Evolutionary conservation across 2,329 filamentous ascomycete genomes (phyloP).

Genomic region (Celoporthe dispersa): DNA sequence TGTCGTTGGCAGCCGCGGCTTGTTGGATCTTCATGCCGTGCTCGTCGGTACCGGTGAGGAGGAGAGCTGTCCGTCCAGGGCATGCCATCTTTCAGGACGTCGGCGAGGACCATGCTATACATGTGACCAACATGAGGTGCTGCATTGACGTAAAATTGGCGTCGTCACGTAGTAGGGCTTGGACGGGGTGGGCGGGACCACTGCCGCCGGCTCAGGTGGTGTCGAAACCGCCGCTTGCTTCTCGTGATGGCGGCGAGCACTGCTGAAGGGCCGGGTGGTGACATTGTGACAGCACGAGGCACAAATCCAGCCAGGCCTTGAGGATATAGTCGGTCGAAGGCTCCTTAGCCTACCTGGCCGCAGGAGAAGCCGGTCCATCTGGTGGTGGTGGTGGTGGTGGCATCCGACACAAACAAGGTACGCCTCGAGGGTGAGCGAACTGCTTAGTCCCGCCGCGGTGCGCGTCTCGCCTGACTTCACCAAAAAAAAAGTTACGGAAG

Average conservation of each 20-base stretch:
- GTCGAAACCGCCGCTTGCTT: not conserved
- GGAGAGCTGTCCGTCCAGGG: constrained; percentile 72
- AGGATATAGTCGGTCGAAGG: constrained; percentile 16
- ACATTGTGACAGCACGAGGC: constrained; percentile 26
- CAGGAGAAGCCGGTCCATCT: constrained; percentile 27
- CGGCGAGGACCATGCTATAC: constrained; percentile 88
- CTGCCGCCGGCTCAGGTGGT: constrained; percentile 5
- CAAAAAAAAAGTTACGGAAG: constrained; percentile 7
- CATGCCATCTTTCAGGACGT: constrained; percentile 93
- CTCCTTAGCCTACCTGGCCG: constrained; percentile 24
- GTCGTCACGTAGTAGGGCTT: constrained; percentile 97
- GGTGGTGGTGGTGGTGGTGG: constrained; percentile 12
- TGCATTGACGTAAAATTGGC: constrained; percentile 99
- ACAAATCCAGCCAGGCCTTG: constrained; percentile 21
- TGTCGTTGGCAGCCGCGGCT: constrained; percentile 72
- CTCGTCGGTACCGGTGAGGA: constrained; percentile 94
- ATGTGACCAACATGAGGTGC: constrained; percentile 94
- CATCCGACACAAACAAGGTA: not conserved
- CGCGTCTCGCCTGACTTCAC: not conserved
- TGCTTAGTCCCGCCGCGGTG: not conserved
- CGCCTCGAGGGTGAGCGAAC: not conserved
- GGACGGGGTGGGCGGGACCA: constrained; percentile 43
- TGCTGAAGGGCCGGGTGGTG: constrained; percentile 6
- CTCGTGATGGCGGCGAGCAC: constrained; percentile 16
- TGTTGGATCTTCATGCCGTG: constrained; percentile 97